Evolutionary conservation across 192 early-diverging fungal genomes (phyloP), one percentile per base, ranked within the genome.

Genomic region (Coemansia sp.): DNA sequence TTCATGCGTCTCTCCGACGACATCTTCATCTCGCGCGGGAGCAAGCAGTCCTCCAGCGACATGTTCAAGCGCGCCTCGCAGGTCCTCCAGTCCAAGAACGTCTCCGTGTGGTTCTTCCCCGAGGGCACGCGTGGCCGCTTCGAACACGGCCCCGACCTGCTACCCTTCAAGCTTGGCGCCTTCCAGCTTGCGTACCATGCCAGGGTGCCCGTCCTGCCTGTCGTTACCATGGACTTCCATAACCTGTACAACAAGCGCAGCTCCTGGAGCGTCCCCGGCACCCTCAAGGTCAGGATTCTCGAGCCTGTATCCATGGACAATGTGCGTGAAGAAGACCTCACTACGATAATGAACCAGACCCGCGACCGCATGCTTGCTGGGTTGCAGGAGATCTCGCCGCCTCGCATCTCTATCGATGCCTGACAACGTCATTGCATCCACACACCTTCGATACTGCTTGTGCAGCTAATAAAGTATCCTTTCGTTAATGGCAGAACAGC

Each of bases 161-260:
- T 97, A 59, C 93, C 93, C 0, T 97, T 98, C 85, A 98, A 98
- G 80, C 91, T 92, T 78, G 97, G 97, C 8, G 97, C 94, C 8
- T 98, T 98, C 74, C 88, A 95, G 67, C 81, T 97, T 63, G 97
- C 97, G n/a, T 91, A 93, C 63, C 93, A 94, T 66, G 89, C 92
- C 6, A 81, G 87, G 36, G 88, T 93, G 7, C 97, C 97, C 6
- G 87, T 98, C 59, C 84, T 97, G 18, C 95, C 95, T 11, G 86
- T 98, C 56, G 93, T 98, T 2, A 76, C 89, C 35, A 88, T 89
- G 45, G 91, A 92, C 51, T 89, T 89, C 45, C 68, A 78, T 67
- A 81, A 77, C 64, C 44, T 85, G 15, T 85, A 82, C 77, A 36
- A 81, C 36, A 64, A 73, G 61, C 63, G 64, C 38, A 66, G 67